Percentiles rank a stretch among this genome's conserved stretches.
These are phyloP conservation scores for Lithocarpus polystachyus DNA, from an alignment of 306 rosid species.

Conservation along the genomic window DNA sequence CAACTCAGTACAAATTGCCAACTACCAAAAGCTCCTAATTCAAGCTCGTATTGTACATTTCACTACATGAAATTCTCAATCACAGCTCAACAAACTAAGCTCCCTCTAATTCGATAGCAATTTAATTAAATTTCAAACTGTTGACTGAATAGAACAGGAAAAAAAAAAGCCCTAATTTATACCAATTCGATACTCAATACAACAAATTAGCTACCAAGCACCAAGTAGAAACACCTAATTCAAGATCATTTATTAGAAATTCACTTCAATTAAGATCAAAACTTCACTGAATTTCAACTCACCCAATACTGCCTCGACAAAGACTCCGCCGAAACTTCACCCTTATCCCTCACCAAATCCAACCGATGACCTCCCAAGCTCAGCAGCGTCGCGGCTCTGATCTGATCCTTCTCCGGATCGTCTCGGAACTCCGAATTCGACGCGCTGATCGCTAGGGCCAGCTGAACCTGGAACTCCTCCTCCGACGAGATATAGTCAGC, in stretches of 20 bases:
- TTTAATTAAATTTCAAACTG: background rate
- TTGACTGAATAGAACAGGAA: background rate
- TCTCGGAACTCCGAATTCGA: conserved; percentile 80
- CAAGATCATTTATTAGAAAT: conserved; percentile 16
- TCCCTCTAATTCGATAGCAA: background rate
- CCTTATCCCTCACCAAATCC: conserved; percentile 49
- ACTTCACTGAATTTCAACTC: conserved; percentile 16
- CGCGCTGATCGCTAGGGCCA: conserved; percentile 97
- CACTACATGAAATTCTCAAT: conserved; percentile 5
- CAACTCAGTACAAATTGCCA: background rate
- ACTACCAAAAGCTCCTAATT: background rate
- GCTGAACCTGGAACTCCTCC: conserved; percentile 97
- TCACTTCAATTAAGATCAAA: background rate
- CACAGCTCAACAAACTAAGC: background rate
- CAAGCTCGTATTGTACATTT: conserved; percentile 12
- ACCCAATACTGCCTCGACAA: conserved; percentile 97
- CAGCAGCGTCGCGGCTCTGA: conserved; percentile 80
- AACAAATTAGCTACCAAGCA: background rate
- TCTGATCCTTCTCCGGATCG: conserved; percentile 94
- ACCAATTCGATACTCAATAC: conserved; percentile 2
- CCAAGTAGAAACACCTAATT: conserved; percentile 10
- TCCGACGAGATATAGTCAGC: conserved; percentile 80
- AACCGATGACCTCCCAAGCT: conserved; percentile 66
- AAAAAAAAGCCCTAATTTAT: background rate
- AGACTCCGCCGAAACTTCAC: conserved; percentile 54